Percentiles rank a stretch among this genome's conserved stretches.
These are phyloP conservation scores for Rosa multiflora DNA, from an alignment of 306 rosid genomes.

Conservation along the genomic window DNA sequence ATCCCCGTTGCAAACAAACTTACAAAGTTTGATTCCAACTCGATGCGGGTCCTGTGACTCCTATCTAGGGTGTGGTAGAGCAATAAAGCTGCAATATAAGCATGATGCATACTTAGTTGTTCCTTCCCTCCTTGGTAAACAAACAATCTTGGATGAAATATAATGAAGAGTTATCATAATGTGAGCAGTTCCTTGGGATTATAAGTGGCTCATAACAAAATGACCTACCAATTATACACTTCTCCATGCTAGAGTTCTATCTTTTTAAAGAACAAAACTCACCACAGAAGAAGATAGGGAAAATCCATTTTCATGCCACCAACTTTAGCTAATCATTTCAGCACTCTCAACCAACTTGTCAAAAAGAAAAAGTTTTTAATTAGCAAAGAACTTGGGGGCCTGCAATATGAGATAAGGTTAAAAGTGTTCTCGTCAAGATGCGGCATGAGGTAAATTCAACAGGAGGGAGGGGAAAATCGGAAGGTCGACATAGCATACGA, in stretches of 20 bases:
- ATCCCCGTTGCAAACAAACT: no score
- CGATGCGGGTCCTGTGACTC: constrained; percentile 37
- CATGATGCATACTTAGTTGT: background rate
- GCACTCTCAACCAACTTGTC: constrained; percentile 22
- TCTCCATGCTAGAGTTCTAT: constrained; percentile 63
- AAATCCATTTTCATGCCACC: constrained; percentile 72
- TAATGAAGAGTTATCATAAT: background rate
- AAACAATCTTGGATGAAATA: background rate
- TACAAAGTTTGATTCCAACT: constrained; percentile 62
- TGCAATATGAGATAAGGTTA: background rate
- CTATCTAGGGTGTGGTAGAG: constrained; percentile 60
- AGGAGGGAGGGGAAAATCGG: constrained; percentile 3
- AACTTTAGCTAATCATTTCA: constrained; percentile 46
- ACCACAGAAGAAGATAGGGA: constrained; percentile 65
- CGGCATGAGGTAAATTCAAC: background rate
- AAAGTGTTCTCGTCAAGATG: background rate
- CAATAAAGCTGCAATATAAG: constrained; percentile 60
- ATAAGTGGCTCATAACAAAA: background rate
- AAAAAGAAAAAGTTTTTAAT: background rate
- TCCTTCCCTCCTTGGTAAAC: background rate
- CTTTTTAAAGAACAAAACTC: constrained; percentile 61
- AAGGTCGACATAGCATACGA: constrained; percentile 35
- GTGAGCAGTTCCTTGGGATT: constrained; percentile 1
- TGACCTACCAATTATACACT: constrained; percentile 64
- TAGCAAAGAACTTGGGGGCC: background rate